A percentile compares a stretch with the other conserved stretches of the same genome.
phyloP scores from a whole-genome alignment of 371 early-diverging fungal genomes.

The Capillidium heterosporum region DNA sequence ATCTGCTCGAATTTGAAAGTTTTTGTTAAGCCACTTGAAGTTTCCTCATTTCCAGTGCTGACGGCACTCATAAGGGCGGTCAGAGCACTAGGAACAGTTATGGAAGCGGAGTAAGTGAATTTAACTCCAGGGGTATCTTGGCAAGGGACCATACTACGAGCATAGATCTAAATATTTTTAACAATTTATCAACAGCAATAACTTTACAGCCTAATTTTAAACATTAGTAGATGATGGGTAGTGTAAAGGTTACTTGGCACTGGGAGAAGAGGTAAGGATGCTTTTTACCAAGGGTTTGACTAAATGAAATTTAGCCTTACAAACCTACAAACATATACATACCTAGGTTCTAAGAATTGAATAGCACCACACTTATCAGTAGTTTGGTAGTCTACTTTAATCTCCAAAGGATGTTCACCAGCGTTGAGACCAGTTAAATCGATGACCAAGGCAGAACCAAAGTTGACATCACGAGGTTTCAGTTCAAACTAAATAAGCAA shows the following conservation, averaged over 20 bases:
- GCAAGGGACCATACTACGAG: conserved; percentile 78
- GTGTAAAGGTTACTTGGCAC: conserved; percentile 53
- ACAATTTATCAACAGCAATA: background rate
- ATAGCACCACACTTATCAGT: conserved; percentile 65
- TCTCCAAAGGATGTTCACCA: conserved; percentile 21
- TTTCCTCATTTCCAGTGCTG: conserved; percentile 24
- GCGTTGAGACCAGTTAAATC: conserved; percentile 23
- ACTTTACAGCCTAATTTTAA: conserved; percentile 5
- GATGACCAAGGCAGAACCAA: conserved; percentile 60
- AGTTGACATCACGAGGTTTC: conserved; percentile 32
- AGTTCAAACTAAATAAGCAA: conserved; percentile 24
- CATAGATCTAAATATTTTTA: conserved; percentile 51
- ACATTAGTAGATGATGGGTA: too few species aligned
- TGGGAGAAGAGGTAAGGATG: conserved; percentile 92
- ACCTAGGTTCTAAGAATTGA: conserved; percentile 79
- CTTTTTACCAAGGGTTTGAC: conserved; percentile 85
- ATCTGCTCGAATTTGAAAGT: conserved; percentile 49
- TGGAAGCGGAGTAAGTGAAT: conserved; percentile 65
- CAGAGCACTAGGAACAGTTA: conserved; percentile 49
- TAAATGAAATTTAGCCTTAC: conserved; percentile 7
- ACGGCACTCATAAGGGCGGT: conserved; percentile 48
- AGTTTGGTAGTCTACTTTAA: conserved; percentile 61
- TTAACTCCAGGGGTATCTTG: conserved; percentile 90
- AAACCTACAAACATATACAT: conserved; percentile 9
- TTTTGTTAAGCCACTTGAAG: conserved; percentile 18